These are phyloP conservation scores for Apophysomyces elegans DNA, from an alignment of 371 early-diverging fungal species.

Conservation along the genomic window DNA sequence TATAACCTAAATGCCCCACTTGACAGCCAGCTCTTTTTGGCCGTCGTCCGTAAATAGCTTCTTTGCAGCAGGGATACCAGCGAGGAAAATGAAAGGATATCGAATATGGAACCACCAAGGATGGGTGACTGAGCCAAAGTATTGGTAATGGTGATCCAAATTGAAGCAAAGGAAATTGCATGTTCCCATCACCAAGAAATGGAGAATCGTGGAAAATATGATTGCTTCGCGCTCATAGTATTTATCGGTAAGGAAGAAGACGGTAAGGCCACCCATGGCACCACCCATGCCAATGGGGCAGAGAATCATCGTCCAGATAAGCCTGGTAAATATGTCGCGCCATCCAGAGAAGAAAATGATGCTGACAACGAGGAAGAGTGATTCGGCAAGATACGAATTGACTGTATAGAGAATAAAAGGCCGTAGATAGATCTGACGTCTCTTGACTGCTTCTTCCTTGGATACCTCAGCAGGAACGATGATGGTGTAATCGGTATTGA, in stretches of 20 bases:
- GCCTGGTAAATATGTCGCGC: constrained; percentile 10
- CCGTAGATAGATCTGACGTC: constrained; percentile 13
- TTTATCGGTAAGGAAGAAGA: constrained; percentile 17
- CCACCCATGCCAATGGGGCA: constrained; percentile 19
- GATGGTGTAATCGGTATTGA: constrained; percentile 2
- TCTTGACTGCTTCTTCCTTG: constrained; percentile 16
- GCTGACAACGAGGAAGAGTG: constrained; percentile 8
- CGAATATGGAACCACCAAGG: constrained; percentile 21
- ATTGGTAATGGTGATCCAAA: constrained; percentile 14
- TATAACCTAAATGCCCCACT: constrained; percentile 13
- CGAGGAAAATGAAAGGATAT: constrained; percentile 19
- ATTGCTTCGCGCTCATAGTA: constrained; percentile 8
- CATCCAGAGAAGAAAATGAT: constrained; percentile 16
- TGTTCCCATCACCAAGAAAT: constrained; percentile 13
- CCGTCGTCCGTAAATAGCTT: constrained; percentile 19
- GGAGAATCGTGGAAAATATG: constrained; percentile 13
- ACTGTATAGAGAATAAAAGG: constrained; percentile 18
- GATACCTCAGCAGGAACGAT: constrained; percentile 15
- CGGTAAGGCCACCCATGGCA: constrained; percentile 13
- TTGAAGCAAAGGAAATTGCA: constrained; percentile 19
- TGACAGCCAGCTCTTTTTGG: constrained; percentile 13
- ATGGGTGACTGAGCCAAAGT: constrained; percentile 16
- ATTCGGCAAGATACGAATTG: constrained; percentile 13
- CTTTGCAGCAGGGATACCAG: constrained; percentile 15
- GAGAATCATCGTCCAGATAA: constrained; percentile 19